Evolutionary conservation across 225 moss, liverwort and hornwort genomes (phyloP).

Genomic region (Polytrichum commune): DNA sequence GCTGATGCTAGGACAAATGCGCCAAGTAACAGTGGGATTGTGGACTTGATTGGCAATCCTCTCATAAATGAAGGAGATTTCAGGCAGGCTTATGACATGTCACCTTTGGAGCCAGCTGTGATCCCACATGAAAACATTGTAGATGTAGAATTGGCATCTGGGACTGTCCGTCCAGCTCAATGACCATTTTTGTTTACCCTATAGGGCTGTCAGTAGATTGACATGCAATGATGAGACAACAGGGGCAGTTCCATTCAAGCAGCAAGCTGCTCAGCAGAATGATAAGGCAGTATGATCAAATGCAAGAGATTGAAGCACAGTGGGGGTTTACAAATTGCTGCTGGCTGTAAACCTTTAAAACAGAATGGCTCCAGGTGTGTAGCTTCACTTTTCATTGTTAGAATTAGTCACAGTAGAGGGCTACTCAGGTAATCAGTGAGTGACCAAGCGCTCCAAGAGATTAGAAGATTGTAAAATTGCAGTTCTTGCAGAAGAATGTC

Average conservation of each 20-base stretch:
- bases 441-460: slow-evolving; percentile 28
- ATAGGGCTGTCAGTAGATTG: background rate
- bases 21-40: slow-evolving; percentile 26
- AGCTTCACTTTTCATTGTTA: slow-evolving; percentile 18
- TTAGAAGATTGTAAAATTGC: slow-evolving; percentile 32
- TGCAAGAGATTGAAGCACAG: background rate
- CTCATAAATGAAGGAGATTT: slow-evolving; percentile 43
- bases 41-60: slow-evolving; percentile 41
- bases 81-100: slow-evolving; percentile 58
- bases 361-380: slow-evolving; percentile 11
- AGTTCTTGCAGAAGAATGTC: slow-evolving; percentile 38
- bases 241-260: background rate
- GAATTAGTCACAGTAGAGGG: slow-evolving; percentile 24
- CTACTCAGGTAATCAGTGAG: slow-evolving; percentile 25
- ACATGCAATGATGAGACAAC: background rate
- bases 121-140: slow-evolving; percentile 27
- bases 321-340: slow-evolving; percentile 11
- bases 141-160: slow-evolving; percentile 38
- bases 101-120: slow-evolving; percentile 57
- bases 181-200: slow-evolving; percentile 6
- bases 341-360: slow-evolving; percentile 21
- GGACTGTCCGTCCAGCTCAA: slow-evolving; percentile 50
- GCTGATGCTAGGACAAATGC: slow-evolving; percentile 9
- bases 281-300: background rate
- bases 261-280: slow-evolving; percentile 2